Evolutionary conservation across 768 basidiomycete species (phyloP).

Genomic region (Leccinum imitatum): DNA sequence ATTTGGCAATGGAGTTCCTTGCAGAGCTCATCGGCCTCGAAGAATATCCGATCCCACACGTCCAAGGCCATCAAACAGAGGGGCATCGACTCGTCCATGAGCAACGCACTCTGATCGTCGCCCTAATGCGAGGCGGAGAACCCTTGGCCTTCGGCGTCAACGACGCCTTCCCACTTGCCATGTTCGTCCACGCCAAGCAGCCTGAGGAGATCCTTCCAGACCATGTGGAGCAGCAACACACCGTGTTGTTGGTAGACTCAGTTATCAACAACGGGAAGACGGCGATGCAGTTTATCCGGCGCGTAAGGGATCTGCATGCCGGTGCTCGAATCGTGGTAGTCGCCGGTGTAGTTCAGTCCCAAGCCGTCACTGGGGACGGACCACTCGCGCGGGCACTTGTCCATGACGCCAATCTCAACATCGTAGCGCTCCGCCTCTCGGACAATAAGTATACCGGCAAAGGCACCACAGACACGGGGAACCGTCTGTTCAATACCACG

Average conservation of each 20-base stretch:
- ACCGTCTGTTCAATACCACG: conserved; percentile 16
- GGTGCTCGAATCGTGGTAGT: conserved; percentile 17
- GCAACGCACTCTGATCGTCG: conserved; percentile 15
- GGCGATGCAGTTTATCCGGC: conserved; percentile 16
- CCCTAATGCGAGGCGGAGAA: conserved; percentile 18
- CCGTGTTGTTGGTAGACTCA: conserved; percentile 18
- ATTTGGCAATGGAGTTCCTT: conserved; percentile 18
- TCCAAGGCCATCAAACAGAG: conserved; percentile 16
- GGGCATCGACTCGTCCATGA: conserved; percentile 15
- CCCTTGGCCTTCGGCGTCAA: conserved; percentile 15
- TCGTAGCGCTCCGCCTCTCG: conserved; percentile 14
- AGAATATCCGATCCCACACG: conserved; percentile 15
- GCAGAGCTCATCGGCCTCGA: conserved; percentile 17
- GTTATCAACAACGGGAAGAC: conserved; percentile 15
- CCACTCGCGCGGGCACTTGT: conserved; percentile 14
- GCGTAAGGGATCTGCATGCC: conserved; percentile 10
- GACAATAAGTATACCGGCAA: conserved; percentile 16
- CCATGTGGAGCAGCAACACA: conserved; percentile 13
- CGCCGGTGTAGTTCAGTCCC: conserved; percentile 15
- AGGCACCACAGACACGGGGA: conserved; percentile 15
- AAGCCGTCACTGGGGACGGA: conserved; percentile 12
- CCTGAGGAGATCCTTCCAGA: conserved; percentile 16
- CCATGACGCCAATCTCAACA: conserved; percentile 14
- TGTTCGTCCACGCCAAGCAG: conserved; percentile 16
- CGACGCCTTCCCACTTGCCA: conserved; percentile 16